Base-by-base conservation (phyloP, 768 basidiomycete species). In the Mycena albidolilacea region DNA sequence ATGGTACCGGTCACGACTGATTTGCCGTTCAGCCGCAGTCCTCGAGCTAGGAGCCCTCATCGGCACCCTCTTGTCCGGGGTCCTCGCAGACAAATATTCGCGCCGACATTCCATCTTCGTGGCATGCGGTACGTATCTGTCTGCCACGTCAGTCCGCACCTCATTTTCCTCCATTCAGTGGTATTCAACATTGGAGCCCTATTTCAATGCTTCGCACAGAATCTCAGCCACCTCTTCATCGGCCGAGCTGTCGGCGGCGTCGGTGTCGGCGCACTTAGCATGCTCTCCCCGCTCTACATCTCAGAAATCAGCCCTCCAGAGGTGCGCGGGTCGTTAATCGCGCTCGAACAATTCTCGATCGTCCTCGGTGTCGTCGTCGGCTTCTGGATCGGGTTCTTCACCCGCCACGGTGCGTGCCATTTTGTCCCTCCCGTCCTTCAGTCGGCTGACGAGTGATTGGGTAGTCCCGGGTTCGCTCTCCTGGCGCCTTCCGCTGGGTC, bases 281-380 rank as follows among this genome's bases (percentile, higher is more conserved):
- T 92, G 90, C 84, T 95, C n/a, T 90, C 90, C 0, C 93, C 93
- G 0, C 83, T 95, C 30, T 95, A 95, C 80, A 94, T 95, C 87
- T 90, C 94, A 0, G 94, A 96, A 82, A 96, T 96, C 64, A 92
- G 92, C 72, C 89, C 94, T 11, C 94, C 94, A 0, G 93, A 95
- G 80, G 86, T 92, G 0, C 88, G 95, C 17, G 94, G 94, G 11
- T 93, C 94, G 0, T 86, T 96, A 21, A 86, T 95, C 82, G 91
- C 93, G 1, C 84, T 96, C 3, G 94, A 96, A 77, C 94, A 95
- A 70, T 87, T 95, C 54, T 89, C 92, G 21, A 96, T 96, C 62
- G 94, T 95, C 15, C 82, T 92, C 0, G 95, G 94, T 3, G 94
- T 95, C 7, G 93, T 96, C 0, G 82, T 93, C 15, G 94, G 94